Evolutionary conservation across 2,329 filamentous ascomycete species (phyloP), one percentile per base, ranked within the genome.

Genomic region (Catunica adiposa): DNA sequence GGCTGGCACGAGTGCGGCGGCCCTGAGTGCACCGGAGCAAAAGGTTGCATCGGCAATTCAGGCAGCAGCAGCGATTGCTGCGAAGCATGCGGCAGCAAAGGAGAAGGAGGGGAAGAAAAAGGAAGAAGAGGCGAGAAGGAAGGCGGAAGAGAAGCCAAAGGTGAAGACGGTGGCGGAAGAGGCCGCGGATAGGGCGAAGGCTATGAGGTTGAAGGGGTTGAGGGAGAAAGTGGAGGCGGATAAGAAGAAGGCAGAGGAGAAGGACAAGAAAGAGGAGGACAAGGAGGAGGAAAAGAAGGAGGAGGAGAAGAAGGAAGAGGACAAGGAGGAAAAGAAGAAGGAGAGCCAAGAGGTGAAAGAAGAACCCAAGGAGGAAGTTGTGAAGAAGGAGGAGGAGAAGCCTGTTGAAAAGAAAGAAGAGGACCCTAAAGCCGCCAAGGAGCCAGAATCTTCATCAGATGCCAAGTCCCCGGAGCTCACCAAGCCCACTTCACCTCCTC

Each of bases 151-250:
- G 56, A 57, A 64, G 8, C 62, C 76, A 11, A 73, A 77, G 1
- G 66, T 77, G 51, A 70, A 71, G 60, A 77, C 73, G 62, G 71
- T 80, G 53, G 79, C 78, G 44, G 75, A 86, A 62, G 83, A 88
- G 65, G 80, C 77, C 51, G 80, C 80, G 0, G 69, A 75, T 62
- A 82, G 78, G 66, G 80, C 80, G 52, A 82, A 82, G 68, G 72
- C 80, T 61, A 69, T 75, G 61, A 73, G 73, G 56, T 70, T 80
- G 59, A 71, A 77, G 60, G 70, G 66, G 62, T 65, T 80, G 59
- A 70, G 75, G 55, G 72, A 76, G 56, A 79, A 79, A 66, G 76
- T 77, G 3, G 74, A 74, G 53, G 74, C 74, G 61, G 67, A 67
- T 20, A 62, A 62, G 15, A 61, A 61, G 38, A 62, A 55, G 34